A percentile compares a stretch with the other conserved stretches of the same genome.
Conservation (phyloP, 345 rosid species). For the Excoecaria cochinchinensis region DNA sequence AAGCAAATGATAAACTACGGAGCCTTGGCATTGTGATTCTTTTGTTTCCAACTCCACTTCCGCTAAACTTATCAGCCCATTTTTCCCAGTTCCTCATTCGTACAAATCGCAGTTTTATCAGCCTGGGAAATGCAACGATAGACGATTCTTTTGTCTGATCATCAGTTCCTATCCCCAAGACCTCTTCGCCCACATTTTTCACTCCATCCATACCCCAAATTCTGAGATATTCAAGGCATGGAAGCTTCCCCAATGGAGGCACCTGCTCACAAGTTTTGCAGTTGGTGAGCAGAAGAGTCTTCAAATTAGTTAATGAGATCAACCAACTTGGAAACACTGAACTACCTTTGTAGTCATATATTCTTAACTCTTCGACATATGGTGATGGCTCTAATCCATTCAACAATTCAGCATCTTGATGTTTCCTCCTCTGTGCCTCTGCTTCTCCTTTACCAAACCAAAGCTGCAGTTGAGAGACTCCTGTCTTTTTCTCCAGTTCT, state of each 20-base stretch:
- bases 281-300: neutral
- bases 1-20: neutral
- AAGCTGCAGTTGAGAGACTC: neutral
- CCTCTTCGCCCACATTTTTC: neutral
- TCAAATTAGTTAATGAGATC: neutral
- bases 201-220: conserved; percentile 7
- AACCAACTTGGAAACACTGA: conserved; percentile 2
- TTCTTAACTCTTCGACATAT: neutral
- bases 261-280: conserved; percentile 2
- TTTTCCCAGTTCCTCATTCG: conserved; percentile 7
- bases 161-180: neutral
- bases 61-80: neutral
- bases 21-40: conserved; percentile 1
- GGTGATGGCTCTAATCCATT: neutral
- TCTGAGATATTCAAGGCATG: neutral
- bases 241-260: conserved; percentile 2
- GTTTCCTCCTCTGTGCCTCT: neutral
- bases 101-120: conserved; percentile 2
- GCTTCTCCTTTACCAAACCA: neutral
- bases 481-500: conserved; percentile 4
- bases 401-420: neutral
- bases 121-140: conserved; percentile 2
- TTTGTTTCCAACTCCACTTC: neutral
- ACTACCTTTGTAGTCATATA: neutral
- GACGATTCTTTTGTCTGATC: neutral